Conservation (phyloP, 2,329 filamentous ascomycete species). For the Pseudonectria foliicola region DNA sequence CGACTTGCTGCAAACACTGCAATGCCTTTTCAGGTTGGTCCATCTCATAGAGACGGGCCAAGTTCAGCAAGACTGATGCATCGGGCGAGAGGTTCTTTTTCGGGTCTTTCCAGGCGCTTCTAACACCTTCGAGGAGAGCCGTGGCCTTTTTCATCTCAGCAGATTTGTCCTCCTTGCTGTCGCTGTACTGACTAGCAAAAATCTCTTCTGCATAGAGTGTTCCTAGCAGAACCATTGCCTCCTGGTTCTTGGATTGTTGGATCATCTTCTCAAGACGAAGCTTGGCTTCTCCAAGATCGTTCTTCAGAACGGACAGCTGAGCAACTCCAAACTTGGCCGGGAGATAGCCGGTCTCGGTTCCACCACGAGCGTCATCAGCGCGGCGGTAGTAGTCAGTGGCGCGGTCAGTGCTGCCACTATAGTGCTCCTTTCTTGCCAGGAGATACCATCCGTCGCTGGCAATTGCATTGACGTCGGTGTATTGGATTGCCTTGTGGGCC, state of each 20-base stretch:
- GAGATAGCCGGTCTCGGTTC: slow-evolving; percentile 81
- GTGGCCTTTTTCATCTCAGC: slow-evolving; percentile 82
- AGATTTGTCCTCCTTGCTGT: slow-evolving; percentile 78
- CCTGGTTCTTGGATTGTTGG: slow-evolving; percentile 72
- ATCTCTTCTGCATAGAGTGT: slow-evolving; percentile 93
- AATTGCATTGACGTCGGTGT: slow-evolving; percentile 92
- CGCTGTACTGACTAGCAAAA: slow-evolving; percentile 66
- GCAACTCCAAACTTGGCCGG: slow-evolving; percentile 93
- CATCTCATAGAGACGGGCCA: slow-evolving; percentile 82
- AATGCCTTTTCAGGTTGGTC: slow-evolving; percentile 85
- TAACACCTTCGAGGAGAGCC: slow-evolving; percentile 73
- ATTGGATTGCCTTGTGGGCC: slow-evolving; percentile 87
- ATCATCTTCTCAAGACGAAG: slow-evolving; percentile 91
- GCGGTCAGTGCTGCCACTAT: slow-evolving; percentile 63
- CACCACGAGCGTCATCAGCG: slow-evolving; percentile 86
- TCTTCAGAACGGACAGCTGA: slow-evolving; percentile 77
- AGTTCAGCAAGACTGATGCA: slow-evolving; percentile 80
- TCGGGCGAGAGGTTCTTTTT: slow-evolving; percentile 79
- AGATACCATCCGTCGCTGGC: slow-evolving; percentile 98
- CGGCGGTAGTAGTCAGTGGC: slow-evolving; percentile 83
- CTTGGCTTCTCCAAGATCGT: slow-evolving; percentile 86
- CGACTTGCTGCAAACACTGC: slow-evolving; percentile 85
- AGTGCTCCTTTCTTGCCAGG: slow-evolving; percentile 85
- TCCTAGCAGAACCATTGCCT: slow-evolving; percentile 87
- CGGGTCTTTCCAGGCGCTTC: slow-evolving; percentile 84